Percentiles rank a stretch among this genome's conserved stretches.
phyloP scores from a whole-genome alignment of 2,329 filamentous ascomycete species.

The Sporothrix schenckii region DNA sequence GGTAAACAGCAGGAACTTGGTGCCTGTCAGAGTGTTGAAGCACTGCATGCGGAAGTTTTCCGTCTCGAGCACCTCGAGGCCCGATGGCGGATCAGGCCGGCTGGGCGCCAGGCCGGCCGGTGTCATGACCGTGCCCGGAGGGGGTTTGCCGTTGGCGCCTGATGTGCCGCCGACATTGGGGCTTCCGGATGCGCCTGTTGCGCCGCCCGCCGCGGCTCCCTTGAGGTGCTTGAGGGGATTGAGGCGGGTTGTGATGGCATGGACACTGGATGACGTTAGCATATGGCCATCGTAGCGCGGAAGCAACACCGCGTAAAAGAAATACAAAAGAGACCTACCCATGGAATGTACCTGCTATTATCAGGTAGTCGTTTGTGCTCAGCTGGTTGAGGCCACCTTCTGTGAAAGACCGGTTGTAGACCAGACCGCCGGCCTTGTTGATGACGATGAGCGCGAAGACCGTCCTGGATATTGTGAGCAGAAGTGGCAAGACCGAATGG shows the following conservation, averaged over 20 bases:
- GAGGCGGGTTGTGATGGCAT: constrained; percentile 68
- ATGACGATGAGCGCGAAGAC: constrained; percentile 96
- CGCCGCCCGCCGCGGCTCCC: constrained; percentile 40
- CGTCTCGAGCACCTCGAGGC: constrained; percentile 89
- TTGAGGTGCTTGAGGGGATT: constrained; percentile 55
- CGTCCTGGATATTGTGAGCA: constrained; percentile 63
- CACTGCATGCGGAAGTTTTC: constrained; percentile 95
- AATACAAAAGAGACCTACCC: constrained; percentile 60
- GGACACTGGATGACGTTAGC: constrained; percentile 53
- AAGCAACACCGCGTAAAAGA: no score
- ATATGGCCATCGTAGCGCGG: not conserved
- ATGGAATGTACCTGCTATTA: constrained; percentile 95
- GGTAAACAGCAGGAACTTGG: constrained; percentile 94
- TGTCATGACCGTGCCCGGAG: constrained; percentile 35
- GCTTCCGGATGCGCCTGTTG: constrained; percentile 36
- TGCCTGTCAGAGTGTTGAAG: constrained; percentile 91
- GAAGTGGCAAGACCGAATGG: not conserved
- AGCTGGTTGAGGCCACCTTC: constrained; percentile 83
- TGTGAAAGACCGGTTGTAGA: constrained; percentile 95
- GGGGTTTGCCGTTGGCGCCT: constrained; percentile 9
- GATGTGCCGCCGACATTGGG: not conserved
- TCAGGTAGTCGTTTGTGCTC: constrained; percentile 93
- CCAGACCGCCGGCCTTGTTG: constrained; percentile 95
- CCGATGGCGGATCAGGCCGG: constrained; percentile 68
- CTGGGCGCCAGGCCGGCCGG: constrained; percentile 42